Conservation (phyloP, 768 basidiomycete species). For the Ramaria rubella region DNA sequence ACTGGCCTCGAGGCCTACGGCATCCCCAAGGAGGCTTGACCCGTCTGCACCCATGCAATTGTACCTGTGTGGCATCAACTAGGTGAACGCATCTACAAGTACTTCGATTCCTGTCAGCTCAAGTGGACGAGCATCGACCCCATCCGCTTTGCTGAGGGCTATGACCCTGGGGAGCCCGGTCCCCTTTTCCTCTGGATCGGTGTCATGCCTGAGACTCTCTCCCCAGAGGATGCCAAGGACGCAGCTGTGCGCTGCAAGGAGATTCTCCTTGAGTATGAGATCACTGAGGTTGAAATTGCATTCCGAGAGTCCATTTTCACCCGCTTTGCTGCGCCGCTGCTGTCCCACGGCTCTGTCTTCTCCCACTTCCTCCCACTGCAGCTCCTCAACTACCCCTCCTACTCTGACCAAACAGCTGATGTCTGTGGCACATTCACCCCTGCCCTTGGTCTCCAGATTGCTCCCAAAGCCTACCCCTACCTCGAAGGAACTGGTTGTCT, state of each 20-base stretch:
- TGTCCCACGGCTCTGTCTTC: too few relatives aligned
- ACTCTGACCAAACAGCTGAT: constrained; percentile 16
- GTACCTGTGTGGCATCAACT: constrained; percentile 21
- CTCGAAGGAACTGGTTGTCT: constrained; percentile 35
- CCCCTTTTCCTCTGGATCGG: constrained; percentile 27
- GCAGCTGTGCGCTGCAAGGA: constrained; percentile 21
- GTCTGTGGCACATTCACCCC: constrained; percentile 26
- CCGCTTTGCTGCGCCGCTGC: constrained; percentile 16
- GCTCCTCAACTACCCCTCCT: constrained; percentile 17
- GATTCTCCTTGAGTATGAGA: constrained; percentile 23
- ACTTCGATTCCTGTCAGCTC: constrained; percentile 23
- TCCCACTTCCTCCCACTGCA: too few relatives aligned
- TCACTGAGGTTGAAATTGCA: constrained; percentile 30
- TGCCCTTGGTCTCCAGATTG: constrained; percentile 31
- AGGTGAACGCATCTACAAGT: constrained; percentile 16
- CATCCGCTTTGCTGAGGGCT: constrained; percentile 25
- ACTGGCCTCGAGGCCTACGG: constrained; percentile 18
- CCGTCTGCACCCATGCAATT: constrained; percentile 26
- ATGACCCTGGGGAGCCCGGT: constrained; percentile 17
- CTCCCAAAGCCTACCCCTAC: constrained; percentile 18
- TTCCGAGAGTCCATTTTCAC: constrained; percentile 26
- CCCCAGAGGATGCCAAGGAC: constrained; percentile 21
- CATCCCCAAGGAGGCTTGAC: constrained; percentile 25
- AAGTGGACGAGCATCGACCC: constrained; percentile 28
- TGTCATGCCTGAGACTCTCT: constrained; percentile 26